Conservation (phyloP, 495 filamentous ascomycete genomes). For the Xylaria palmicola region DNA sequence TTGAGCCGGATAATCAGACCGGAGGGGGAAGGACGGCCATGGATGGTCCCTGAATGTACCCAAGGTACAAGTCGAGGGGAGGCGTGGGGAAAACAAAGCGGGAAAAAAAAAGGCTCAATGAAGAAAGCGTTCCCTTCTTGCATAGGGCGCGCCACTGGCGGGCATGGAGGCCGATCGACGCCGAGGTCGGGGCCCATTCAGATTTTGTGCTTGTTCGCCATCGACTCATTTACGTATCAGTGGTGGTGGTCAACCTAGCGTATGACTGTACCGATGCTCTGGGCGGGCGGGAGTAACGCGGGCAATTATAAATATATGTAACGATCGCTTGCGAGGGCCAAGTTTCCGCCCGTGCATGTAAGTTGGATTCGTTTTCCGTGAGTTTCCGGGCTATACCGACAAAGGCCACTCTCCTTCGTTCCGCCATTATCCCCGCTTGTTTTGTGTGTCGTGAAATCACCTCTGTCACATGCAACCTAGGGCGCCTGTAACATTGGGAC, state of each 20-base stretch:
- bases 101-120: background rate
- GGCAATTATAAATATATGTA: background rate
- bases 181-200: slow-evolving; percentile 3
- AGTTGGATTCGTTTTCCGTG: background rate
- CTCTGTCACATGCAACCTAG: background rate
- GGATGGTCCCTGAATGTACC: background rate
- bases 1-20: background rate
- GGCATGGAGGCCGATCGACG: background rate
- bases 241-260: too few relatives aligned
- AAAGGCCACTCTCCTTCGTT: background rate
- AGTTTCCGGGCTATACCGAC: slow-evolving; percentile 7
- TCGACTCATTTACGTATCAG: too few relatives aligned
- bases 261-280: background rate
- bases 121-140: background rate
- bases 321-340: background rate
- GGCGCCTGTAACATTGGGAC: background rate
- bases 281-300: background rate
- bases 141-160: background rate
- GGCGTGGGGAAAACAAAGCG: background rate
- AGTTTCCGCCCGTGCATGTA: background rate
- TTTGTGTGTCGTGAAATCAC: too few relatives aligned
- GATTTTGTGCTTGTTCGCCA: background rate
- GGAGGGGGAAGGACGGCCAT: slow-evolving; percentile 4
- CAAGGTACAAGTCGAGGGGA: background rate
- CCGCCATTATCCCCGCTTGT: background rate